Evolutionary conservation across 2,329 filamentous ascomycete genomes (phyloP), one percentile per base, ranked within the genome.

Genomic region (Dendrostoma leiphaemia): DNA sequence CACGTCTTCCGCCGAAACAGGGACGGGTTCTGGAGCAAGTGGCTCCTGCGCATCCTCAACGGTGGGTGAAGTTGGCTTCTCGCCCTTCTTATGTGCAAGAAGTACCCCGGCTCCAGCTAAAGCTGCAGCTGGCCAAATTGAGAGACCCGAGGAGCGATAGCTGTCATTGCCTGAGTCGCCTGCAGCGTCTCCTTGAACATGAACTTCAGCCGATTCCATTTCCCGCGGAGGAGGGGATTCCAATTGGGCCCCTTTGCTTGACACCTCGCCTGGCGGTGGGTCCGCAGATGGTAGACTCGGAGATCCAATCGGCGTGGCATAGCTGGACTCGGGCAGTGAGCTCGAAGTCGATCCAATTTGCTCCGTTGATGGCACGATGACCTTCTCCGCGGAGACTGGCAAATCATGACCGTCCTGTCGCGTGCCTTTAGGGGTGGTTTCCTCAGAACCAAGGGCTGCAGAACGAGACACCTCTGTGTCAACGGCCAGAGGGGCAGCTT

Each of bases 381-480:
- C 32, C 4, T 51, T 38, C 24, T 52, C 31, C 31, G 12, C 44
- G 28, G 19, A 28, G 40, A 26, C 43, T 9, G 44, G 44, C 32
- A 50, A 37, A 4, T 15, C 26, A 24, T 41, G 38, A 12, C 41
- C 52, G 15, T 32, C 6, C 23, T 52, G 45, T 21, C 19, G 21
- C 15, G 51, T 34, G 8, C 29, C 48, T 9, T 13, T 89, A 1
- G 89, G 88, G 1, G 88, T 91, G 1, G 80, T 79, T 63, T 90
- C 82, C 60, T 84, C 75, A 6, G 86, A 89, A 41, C 77, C 85
- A 8, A 84, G 71, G 26, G 79, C 65, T 47, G 85, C 80, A 8
- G 71, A 56, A 23, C 67, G 21, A 21, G 64, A 57, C 26, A 67
- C 21, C 13, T 64, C 63, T 12, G 76, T 80, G 48, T 78, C 69